Conservation (phyloP, 441 rosid species). For the Mallotus japonicus region DNA sequence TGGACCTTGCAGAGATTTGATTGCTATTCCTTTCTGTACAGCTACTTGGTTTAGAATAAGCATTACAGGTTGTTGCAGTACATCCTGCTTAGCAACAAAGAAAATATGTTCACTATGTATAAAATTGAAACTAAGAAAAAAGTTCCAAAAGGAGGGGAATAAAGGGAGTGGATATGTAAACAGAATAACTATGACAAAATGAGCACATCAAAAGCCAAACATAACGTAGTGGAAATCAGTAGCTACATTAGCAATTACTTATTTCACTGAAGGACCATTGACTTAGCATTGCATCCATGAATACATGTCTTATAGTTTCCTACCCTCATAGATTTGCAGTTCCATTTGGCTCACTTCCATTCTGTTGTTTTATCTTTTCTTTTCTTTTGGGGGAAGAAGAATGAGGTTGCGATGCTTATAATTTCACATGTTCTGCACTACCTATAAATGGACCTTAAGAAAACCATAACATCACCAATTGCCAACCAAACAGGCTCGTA, state of each 20-base stretch:
- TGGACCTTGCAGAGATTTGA: slow-evolving; percentile 40
- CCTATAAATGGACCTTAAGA: no score
- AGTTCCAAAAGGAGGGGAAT: not conserved
- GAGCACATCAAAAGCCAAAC: not conserved
- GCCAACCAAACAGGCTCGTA: no score
- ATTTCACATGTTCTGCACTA: no score
- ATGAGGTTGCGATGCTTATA: no score
- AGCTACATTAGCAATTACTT: not conserved
- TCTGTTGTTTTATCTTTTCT: no score
- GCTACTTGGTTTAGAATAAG: slow-evolving; percentile 57
- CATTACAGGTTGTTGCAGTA: slow-evolving; percentile 71
- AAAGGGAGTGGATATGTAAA: not conserved
- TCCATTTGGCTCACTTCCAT: no score
- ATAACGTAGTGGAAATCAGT: not conserved
- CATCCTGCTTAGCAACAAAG: slow-evolving; percentile 50
- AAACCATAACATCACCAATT: no score
- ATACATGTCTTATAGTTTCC: not conserved
- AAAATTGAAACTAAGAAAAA: not conserved
- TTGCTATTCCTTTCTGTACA: slow-evolving; percentile 41
- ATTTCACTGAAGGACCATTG: not conserved
- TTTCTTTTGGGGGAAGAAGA: no score
- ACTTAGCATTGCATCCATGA: not conserved
- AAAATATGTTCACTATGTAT: not conserved
- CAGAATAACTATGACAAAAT: no score
- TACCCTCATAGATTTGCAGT: not conserved